Evolutionary conservation across 139 green algal genomes (phyloP).

Genomic region (Chlamydomonas sp.): DNA sequence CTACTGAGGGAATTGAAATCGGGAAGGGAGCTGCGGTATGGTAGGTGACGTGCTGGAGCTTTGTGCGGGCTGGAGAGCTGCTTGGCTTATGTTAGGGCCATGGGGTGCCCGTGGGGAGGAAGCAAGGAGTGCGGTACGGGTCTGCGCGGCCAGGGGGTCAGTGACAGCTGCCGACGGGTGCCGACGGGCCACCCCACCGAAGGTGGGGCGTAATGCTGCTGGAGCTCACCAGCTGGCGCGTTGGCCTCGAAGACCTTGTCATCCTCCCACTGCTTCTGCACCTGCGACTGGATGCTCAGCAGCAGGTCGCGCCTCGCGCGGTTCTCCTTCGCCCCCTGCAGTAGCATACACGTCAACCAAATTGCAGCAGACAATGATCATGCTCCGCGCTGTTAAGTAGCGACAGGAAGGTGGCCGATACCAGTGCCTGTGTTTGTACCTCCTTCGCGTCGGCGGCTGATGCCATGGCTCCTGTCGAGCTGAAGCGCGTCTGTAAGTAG

Average conservation of each 20-base stretch:
- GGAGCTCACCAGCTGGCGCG: conserved; percentile 61
- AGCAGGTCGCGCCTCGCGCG: conserved; percentile 84
- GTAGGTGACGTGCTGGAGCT: not conserved
- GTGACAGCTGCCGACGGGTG: not conserved
- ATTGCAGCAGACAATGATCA: too few species aligned
- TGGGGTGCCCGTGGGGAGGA: too few species aligned
- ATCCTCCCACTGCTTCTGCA: conserved; percentile 86
- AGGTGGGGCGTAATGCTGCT: not conserved
- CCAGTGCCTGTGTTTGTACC: too few species aligned
- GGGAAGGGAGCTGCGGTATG: not conserved
- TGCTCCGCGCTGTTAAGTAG: too few species aligned
- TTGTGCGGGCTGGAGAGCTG: too few species aligned
- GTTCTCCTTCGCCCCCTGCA: conserved; percentile 39
- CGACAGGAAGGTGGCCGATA: too few species aligned
- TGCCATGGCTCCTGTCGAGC: too few species aligned
- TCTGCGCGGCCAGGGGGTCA: not conserved
- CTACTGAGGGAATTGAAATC: not conserved
- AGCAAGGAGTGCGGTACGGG: too few species aligned
- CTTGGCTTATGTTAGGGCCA: too few species aligned
- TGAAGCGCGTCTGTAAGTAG: too few species aligned
- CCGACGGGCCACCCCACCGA: not conserved
- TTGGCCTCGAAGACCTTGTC: conserved; percentile 89
- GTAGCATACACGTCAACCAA: not conserved
- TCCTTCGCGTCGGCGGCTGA: too few species aligned
- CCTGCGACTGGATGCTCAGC: conserved; percentile 78